These are phyloP conservation scores for Floccularia luteovirens DNA, from an alignment of 768 basidiomycete species.

Conservation along the genomic window DNA sequence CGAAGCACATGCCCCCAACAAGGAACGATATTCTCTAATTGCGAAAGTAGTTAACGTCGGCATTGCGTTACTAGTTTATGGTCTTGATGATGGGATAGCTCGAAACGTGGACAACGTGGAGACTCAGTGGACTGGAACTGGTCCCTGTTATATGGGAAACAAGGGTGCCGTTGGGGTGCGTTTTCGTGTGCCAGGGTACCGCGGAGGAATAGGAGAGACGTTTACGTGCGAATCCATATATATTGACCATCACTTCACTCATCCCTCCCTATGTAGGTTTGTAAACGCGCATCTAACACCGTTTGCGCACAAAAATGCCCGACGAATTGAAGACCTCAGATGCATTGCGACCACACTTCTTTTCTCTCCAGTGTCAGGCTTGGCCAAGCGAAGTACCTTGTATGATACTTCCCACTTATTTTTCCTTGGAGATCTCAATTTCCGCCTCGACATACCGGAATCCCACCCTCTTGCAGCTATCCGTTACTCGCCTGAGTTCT, in stretches of 20 bases:
- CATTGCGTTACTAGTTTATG: constrained; percentile 84
- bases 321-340: constrained; percentile 70
- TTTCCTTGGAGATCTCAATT: constrained; percentile 92
- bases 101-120: constrained; percentile 57
- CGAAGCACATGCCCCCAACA: constrained; percentile 61
- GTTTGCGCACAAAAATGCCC: constrained; percentile 54
- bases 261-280: constrained; percentile 45
- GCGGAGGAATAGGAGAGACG: constrained; percentile 57
- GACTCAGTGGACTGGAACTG: constrained; percentile 69
- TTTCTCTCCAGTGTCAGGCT: constrained; percentile 48
- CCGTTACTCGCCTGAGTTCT: constrained; percentile 24
- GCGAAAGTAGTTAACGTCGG: constrained; percentile 81
- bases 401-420: constrained; percentile 88
- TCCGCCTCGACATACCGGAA: constrained; percentile 64
- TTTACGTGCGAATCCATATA: constrained; percentile 61
- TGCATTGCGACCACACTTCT: constrained; percentile 77
- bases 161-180: constrained; percentile 91
- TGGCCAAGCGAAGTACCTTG: constrained; percentile 45
- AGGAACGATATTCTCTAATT: constrained; percentile 71
- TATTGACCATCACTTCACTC: constrained; percentile 3
- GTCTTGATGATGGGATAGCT: constrained; percentile 58
- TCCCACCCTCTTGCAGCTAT: constrained; percentile 36
- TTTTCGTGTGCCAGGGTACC: constrained; percentile 58
- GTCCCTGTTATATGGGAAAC: constrained; percentile 80
- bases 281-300: constrained; percentile 91